These are phyloP conservation scores for Phytopythium montanum DNA, from an alignment of 352 stramenopile genomes.

Conservation along the genomic window DNA sequence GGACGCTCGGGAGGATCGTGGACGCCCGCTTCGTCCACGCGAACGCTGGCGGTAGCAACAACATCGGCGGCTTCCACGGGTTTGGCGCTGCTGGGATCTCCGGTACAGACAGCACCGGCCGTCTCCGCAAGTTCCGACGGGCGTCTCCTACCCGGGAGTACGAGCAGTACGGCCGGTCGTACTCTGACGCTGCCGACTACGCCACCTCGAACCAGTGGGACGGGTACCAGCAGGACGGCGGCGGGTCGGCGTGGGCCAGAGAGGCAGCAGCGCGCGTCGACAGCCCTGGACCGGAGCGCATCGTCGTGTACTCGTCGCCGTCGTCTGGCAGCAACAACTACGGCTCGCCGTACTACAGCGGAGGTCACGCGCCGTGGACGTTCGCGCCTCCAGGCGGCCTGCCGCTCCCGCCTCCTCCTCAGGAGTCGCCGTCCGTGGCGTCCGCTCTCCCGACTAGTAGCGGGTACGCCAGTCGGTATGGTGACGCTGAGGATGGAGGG, in stretches of 20 bases:
- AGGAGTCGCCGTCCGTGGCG: background rate
- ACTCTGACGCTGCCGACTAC: slow-evolving; percentile 19
- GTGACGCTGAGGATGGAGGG: background rate
- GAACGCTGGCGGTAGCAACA: background rate
- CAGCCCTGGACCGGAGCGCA: slow-evolving; percentile 21
- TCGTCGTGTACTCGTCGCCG: slow-evolving; percentile 32
- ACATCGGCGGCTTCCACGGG: background rate
- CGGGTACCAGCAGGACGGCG: slow-evolving; percentile 16
- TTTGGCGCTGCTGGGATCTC: background rate
- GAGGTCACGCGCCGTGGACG: slow-evolving; percentile 4
- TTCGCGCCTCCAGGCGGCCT: slow-evolving; percentile 2
- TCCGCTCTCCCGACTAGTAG: background rate
- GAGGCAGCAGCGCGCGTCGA: slow-evolving; percentile 14
- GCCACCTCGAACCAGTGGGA: slow-evolving; percentile 16
- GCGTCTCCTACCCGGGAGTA: slow-evolving; percentile 19
- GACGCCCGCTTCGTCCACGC: background rate
- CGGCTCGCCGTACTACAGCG: slow-evolving; percentile 4
- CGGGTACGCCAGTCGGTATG: background rate
- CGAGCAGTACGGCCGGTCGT: background rate
- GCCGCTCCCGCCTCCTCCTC: background rate
- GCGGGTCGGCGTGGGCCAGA: slow-evolving; percentile 15
- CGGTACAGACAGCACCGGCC: background rate
- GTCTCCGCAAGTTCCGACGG: slow-evolving; percentile 12
- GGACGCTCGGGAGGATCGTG: background rate
- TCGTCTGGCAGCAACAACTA: slow-evolving; percentile 4